These are phyloP conservation scores for Podaxis sp. DNA, from an alignment of 768 basidiomycete genomes.

Conservation along the genomic window DNA sequence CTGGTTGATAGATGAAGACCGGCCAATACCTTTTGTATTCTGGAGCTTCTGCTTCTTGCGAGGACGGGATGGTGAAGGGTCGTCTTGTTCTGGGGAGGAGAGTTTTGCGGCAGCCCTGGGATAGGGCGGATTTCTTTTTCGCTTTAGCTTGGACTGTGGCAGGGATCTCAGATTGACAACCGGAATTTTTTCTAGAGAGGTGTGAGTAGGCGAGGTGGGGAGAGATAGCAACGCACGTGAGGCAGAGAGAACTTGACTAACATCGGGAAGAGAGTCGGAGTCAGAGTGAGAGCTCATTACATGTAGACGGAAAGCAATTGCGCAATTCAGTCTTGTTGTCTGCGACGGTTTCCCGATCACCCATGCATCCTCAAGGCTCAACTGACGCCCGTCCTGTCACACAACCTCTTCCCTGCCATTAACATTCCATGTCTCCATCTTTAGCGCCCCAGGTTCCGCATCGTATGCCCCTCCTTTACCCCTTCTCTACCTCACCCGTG, in stretches of 20 bases:
- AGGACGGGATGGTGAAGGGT: background rate
- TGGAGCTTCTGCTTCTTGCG: slow-evolving; percentile 3
- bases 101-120: background rate
- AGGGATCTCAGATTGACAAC: background rate
- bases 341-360: background rate
- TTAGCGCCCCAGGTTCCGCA: slow-evolving; percentile 14
- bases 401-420: background rate
- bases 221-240: background rate
- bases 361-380: background rate
- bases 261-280: slow-evolving; percentile 9
- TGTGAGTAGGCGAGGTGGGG: background rate
- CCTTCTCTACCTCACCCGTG: background rate
- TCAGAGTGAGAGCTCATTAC: slow-evolving; percentile 8
- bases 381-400: no score
- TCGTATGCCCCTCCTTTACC: slow-evolving; percentile 18
- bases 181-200: background rate
- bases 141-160: background rate
- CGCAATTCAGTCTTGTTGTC: background rate
- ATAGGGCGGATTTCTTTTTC: background rate
- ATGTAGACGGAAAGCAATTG: background rate
- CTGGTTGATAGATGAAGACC: background rate
- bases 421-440: background rate
- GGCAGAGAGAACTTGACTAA: background rate
- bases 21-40: background rate
- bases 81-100: background rate